Percentiles rank a stretch among this genome's conserved stretches.
phyloP scores from a whole-genome alignment of 2,329 filamentous ascomycete genomes.

The Trichoderma sp. region DNA sequence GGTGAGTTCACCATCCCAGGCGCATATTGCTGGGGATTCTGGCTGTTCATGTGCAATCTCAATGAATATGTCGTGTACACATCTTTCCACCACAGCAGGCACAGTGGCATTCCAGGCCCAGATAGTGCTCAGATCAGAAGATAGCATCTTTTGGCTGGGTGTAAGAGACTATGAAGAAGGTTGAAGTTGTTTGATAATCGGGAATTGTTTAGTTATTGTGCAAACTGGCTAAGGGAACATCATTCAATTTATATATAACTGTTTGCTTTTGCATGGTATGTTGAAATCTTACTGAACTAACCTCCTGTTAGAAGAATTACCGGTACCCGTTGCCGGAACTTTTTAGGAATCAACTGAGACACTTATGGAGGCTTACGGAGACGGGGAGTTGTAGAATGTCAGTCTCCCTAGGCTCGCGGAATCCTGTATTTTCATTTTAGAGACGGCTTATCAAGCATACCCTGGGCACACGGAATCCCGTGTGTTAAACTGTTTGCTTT shows the following conservation, averaged over 20 bases:
- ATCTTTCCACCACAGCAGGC: neutral
- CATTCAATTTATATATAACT: neutral
- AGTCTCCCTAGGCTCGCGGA: too few relatives aligned
- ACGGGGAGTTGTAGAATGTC: too few relatives aligned
- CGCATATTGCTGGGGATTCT: neutral
- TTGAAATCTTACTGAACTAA: neutral
- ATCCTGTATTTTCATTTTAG: too few relatives aligned
- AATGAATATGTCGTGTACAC: neutral
- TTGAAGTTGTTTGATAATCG: neutral
- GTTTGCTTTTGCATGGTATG: neutral
- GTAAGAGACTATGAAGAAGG: neutral
- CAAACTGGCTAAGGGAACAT: neutral
- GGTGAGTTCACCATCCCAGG: neutral
- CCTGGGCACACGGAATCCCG: too few relatives aligned
- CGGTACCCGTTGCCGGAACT: too few relatives aligned
- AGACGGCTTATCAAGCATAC: too few relatives aligned
- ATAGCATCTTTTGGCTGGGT: neutral
- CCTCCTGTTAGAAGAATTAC: too few relatives aligned
- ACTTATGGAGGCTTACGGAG: too few relatives aligned
- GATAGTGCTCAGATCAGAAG: neutral
- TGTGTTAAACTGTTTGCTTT: too few relatives aligned
- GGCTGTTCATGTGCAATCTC: neutral
- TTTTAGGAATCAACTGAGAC: too few relatives aligned
- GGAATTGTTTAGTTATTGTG: neutral
- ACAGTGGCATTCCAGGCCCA: neutral